Conservation (phyloP, 306 rosid genomes). For the Biancaea sappan region DNA sequence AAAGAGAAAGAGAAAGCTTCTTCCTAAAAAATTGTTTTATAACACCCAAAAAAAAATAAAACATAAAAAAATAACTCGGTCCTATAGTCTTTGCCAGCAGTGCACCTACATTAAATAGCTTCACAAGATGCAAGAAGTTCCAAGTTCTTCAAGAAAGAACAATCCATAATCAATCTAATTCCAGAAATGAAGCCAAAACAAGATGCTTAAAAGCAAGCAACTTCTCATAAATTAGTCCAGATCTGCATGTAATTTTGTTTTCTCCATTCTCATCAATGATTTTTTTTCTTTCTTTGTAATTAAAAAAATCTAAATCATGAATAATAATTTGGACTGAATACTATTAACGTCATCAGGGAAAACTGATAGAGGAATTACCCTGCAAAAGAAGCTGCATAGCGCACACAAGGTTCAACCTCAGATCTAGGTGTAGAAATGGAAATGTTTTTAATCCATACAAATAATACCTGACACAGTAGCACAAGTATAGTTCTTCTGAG, state of each 20-base stretch:
- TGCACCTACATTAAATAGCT: neutral
- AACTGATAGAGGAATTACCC: slow-evolving; percentile 58
- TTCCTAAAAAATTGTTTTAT: neutral
- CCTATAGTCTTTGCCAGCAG: neutral
- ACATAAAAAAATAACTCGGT: too few species aligned
- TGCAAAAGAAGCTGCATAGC: slow-evolving; percentile 95
- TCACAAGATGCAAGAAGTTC: neutral
- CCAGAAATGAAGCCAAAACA: slow-evolving; percentile 17
- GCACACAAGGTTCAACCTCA: slow-evolving; percentile 75
- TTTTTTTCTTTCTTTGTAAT: too few species aligned
- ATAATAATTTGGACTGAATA: neutral
- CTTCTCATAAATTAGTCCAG: too few species aligned
- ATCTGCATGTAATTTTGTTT: too few species aligned
- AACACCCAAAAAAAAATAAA: neutral
- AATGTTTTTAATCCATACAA: slow-evolving; percentile 17
- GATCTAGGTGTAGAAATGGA: slow-evolving; percentile 51
- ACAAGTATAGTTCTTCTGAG: neutral
- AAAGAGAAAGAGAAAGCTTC: neutral
- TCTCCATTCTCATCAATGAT: too few species aligned
- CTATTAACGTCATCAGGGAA: neutral
- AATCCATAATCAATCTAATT: neutral
- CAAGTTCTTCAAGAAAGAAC: slow-evolving; percentile 2
- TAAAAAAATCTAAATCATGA: neutral
- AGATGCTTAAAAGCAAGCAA: slow-evolving; percentile 15
- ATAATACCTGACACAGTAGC: neutral